Conservation (phyloP, 305 asterid species). For the Plantago rigida region DNA sequence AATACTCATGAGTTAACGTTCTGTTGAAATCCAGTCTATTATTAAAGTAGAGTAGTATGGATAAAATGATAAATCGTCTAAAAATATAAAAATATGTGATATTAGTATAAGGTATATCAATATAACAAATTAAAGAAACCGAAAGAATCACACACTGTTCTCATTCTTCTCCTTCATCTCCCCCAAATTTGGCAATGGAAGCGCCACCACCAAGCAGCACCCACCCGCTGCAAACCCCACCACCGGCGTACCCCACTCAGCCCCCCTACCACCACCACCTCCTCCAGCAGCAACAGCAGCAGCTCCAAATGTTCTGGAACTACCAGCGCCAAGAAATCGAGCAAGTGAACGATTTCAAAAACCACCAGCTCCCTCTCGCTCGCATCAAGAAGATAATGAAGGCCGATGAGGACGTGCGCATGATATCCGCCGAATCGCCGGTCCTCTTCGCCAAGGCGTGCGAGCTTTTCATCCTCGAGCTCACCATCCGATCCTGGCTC, state of each 20-base stretch:
- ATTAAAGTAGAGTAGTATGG: too few relatives aligned
- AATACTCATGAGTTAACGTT: too few relatives aligned
- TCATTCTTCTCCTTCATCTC: too few relatives aligned
- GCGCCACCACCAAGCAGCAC: too few relatives aligned
- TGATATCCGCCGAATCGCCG: conserved; percentile 93
- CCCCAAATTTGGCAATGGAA: too few relatives aligned
- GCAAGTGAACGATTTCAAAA: conserved; percentile 62
- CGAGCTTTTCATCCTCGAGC: conserved; percentile 86
- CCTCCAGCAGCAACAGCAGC: conserved; percentile 54
- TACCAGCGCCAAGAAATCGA: conserved; percentile 64
- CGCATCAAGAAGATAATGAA: conserved; percentile 88
- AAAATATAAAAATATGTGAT: too few relatives aligned
- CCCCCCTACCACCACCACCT: conserved; percentile 60
- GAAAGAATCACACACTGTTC: too few relatives aligned
- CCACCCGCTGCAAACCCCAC: background rate
- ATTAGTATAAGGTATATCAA: too few relatives aligned
- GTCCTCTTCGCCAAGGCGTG: conserved; percentile 87
- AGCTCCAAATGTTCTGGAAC: conserved; percentile 60
- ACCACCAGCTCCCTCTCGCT: conserved; percentile 68
- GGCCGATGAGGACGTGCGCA: conserved; percentile 90
- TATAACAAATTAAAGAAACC: too few relatives aligned
- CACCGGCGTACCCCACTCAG: conserved; percentile 34
- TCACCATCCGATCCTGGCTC: conserved; percentile 86
- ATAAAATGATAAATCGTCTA: too few relatives aligned
- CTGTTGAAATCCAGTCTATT: too few relatives aligned